Percentiles rank a stretch among this genome's conserved stretches.
Conservation (phyloP, 805 yeast genomes). For the Myxozyma neotropica region DNA sequence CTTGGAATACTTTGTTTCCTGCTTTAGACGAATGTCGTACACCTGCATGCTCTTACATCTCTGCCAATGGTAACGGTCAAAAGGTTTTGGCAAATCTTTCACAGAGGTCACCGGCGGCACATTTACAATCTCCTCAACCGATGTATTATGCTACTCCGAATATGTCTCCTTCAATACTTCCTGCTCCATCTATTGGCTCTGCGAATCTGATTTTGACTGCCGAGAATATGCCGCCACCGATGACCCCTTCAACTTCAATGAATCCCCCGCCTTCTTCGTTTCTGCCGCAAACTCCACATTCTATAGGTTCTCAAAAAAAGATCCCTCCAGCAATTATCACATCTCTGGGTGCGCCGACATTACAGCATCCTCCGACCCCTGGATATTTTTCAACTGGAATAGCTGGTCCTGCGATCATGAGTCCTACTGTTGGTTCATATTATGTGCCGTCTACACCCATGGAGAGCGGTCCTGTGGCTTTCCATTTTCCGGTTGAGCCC, state of each 20-base stretch:
- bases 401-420: constrained; percentile 5
- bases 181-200: background rate
- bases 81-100: background rate
- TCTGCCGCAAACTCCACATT: constrained; percentile 12
- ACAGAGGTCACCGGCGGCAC: background rate
- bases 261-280: constrained; percentile 19
- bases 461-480: constrained; percentile 22
- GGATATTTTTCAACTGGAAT: constrained; percentile 12
- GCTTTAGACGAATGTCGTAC: constrained; percentile 29
- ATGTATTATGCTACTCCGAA: background rate
- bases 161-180: background rate
- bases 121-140: background rate
- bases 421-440: constrained; percentile 8
- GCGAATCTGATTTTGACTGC: background rate
- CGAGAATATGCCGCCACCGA: constrained; percentile 20
- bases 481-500: constrained; percentile 36
- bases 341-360: background rate
- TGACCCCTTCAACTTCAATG: constrained; percentile 4
- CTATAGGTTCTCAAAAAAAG: constrained; percentile 6
- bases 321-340: constrained; percentile 15
- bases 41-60: background rate
- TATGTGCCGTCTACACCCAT: constrained; percentile 21
- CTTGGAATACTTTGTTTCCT: constrained; percentile 53
- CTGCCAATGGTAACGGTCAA: background rate
- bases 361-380: constrained; percentile 17